Base-by-base conservation (phyloP, 371 early-diverging fungal species). In the Mortierella sp. region DNA sequence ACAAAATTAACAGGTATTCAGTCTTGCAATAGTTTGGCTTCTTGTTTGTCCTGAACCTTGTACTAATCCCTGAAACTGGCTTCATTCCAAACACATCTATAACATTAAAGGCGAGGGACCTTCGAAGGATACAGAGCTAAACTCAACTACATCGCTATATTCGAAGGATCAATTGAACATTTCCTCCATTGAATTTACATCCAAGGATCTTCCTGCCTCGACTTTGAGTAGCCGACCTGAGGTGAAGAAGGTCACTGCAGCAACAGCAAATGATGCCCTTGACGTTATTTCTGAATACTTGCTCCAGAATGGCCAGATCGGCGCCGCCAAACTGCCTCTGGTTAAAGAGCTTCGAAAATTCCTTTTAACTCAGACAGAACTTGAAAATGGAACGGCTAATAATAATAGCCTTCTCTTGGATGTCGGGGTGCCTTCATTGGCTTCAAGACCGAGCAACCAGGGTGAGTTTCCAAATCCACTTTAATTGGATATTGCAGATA, bases 271-370 rank as follows among this genome's bases (percentile, higher is more conserved):
- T 56, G 81, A 80, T 40, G 75, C 81, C 15, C 65, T 80, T 4
- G 81, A 80, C 61, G 53, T 80, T 19, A 80, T 80, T 35, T 80
- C 81, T 51, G 81, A 80, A 51, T 80, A 80, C 53, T 54, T 74
- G 40, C 68, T 74, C 26, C 81, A 80, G 54, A 80, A 80, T 34
- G 75, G 75, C 13, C 70, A 74, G 40, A 74, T 74, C 53, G 81
- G 81, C 28, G 75, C 71, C 4, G 68, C 81, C 43, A 80, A 80
- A 37, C 58, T 80, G 45, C 81, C 81, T 22, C 37, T 74, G 37
- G 75, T 80, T 7, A 80, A 74, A 34, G 75, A 80, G 49, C 68
- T 80, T n/a, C 75, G 81, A 43, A 70, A 64, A 53, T 80, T 80
- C 29, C 40, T 80, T 43, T 64, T 78, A 7, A 57, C 63, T 7